Percentiles rank a stretch among this genome's conserved stretches.
phyloP scores from a whole-genome alignment of 441 rosid genomes.

The Manihot esculenta region DNA sequence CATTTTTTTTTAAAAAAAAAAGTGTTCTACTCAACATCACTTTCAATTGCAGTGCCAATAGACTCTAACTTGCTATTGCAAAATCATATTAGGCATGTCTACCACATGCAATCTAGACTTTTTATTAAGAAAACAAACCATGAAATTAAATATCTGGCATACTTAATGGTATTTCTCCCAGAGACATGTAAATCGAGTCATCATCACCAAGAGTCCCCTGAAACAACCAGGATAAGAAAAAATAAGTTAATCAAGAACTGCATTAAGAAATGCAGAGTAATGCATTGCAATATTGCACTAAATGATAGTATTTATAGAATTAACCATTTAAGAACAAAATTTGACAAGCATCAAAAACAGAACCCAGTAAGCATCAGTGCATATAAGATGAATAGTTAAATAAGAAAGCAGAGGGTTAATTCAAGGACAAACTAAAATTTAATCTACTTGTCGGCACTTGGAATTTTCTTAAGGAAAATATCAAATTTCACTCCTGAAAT shows the following conservation, averaged over 20 bases:
- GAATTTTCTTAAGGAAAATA: not conserved
- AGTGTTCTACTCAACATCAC: no score
- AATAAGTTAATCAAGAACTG: constrained; percentile 17
- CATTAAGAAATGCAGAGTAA: no score
- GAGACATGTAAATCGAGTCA: constrained; percentile 92
- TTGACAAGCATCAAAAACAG: not conserved
- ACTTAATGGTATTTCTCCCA: constrained; percentile 97
- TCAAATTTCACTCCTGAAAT: not conserved
- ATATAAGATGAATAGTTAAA: not conserved
- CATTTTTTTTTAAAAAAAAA: no score
- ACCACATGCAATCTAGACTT: constrained; percentile 22
- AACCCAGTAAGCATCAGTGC: not conserved
- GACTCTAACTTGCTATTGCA: no score
- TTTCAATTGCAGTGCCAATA: no score
- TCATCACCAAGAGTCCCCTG: constrained; percentile 88
- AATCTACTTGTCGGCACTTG: not conserved
- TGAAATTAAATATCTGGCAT: constrained; percentile 41
- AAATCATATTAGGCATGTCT: constrained; percentile 18
- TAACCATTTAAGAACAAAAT: not conserved
- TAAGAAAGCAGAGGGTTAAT: not conserved
- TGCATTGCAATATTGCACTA: not conserved
- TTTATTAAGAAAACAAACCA: constrained; percentile 27
- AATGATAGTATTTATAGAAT: not conserved
- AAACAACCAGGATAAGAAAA: constrained; percentile 24
- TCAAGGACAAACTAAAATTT: not conserved